Conservation (phyloP, 2,329 filamentous ascomycete species). For the Fusarium piperis region DNA sequence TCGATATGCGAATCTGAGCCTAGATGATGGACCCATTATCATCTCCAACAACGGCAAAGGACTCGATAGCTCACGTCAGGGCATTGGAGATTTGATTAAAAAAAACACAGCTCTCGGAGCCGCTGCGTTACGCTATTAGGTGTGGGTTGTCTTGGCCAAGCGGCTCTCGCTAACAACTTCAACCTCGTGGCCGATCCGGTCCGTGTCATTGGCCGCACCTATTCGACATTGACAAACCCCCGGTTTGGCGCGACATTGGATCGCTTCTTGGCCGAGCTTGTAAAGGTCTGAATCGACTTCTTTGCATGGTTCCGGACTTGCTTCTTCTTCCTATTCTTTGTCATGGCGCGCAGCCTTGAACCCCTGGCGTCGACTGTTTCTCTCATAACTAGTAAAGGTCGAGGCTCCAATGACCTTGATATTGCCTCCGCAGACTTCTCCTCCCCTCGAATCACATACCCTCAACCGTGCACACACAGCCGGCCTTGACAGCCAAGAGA, state of each 20-base stretch:
- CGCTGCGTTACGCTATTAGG: background rate
- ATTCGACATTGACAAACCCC: background rate
- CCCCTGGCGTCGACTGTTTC: conserved; percentile 1
- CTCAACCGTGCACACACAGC: conserved; percentile 34
- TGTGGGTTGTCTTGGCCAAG: background rate
- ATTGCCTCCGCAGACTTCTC: background rate
- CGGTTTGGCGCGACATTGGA: conserved; percentile 6
- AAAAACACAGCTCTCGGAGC: background rate
- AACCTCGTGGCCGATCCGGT: conserved; percentile 34
- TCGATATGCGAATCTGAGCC: background rate
- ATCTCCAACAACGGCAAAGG: background rate
- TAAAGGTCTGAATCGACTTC: background rate
- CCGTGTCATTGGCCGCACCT: conserved; percentile 25
- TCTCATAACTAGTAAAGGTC: background rate
- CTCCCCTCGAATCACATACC: conserved; percentile 32
- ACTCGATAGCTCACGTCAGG: background rate
- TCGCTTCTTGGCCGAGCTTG: background rate
- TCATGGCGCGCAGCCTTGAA: conserved; percentile 4
- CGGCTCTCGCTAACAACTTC: conserved; percentile 2
- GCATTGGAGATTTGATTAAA: background rate
- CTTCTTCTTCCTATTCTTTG: background rate
- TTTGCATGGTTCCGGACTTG: conserved; percentile 3
- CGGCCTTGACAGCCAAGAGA: conserved; percentile 1
- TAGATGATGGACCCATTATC: background rate
- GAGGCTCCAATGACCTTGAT: conserved; percentile 5